A percentile compares a stretch with the other conserved stretches of the same genome.
Conservation (phyloP, 176 grass and related monocot species). For the Metroxylon sagu region DNA sequence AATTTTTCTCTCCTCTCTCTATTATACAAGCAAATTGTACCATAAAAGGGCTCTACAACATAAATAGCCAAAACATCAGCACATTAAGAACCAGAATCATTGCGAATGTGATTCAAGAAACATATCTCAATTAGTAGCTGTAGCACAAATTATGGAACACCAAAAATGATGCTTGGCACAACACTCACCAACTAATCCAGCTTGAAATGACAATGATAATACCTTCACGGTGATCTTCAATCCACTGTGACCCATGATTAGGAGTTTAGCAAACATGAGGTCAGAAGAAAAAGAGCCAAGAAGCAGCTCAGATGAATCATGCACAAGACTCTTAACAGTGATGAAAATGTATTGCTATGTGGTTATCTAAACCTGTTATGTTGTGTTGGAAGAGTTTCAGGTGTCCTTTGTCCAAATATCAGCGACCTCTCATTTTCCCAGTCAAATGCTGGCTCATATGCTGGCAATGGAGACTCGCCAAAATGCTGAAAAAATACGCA, state of each 20-base stretch:
- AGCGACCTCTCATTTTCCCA: conserved; percentile 98
- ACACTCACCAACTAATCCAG: conserved; percentile 87
- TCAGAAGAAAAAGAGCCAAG: not conserved
- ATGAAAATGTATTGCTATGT: not conserved
- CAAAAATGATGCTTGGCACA: conserved; percentile 4
- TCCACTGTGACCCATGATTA: conserved; percentile 51
- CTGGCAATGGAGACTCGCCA: conserved; percentile 69
- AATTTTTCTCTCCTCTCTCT: conserved; percentile 92
- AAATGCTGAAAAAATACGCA: conserved; percentile 56
- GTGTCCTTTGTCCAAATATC: conserved; percentile 87
- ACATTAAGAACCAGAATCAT: conserved; percentile 4
- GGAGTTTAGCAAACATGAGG: conserved; percentile 13
- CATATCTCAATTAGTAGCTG: no score
- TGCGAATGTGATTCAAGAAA: not conserved
- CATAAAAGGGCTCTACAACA: conserved; percentile 79
- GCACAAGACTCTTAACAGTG: not conserved
- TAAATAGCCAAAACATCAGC: not conserved
- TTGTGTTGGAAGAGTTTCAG: conserved; percentile 65
- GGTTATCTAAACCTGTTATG: conserved; percentile 46
- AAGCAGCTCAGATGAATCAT: not conserved
- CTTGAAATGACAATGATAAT: conserved; percentile 92
- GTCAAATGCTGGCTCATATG: conserved; percentile 97
- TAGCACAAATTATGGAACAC: no score
- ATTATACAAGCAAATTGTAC: conserved; percentile 99
- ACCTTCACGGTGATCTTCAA: conserved; percentile 97